Base-by-base conservation (phyloP, 176 grass and related monocot genomes). In the Musa itinerans region DNA sequence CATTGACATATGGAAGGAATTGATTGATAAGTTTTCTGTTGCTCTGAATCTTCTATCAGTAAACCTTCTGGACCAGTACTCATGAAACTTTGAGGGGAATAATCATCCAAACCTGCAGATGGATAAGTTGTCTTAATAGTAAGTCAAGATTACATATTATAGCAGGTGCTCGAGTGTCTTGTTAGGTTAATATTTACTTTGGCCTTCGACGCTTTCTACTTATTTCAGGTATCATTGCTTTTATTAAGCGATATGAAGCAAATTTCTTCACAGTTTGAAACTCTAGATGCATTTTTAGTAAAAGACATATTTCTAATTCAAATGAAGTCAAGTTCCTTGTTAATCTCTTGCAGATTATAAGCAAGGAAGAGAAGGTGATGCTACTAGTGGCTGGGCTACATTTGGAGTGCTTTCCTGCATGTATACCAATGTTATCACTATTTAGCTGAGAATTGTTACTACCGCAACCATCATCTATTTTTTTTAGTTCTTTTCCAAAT, bases 371-470 rank as follows among this genome's bases (percentile, higher is more conserved):
- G 86, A 82, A 71, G 69, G 68, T 76, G 74, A 91, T 84, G 53
- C 80, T 43, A 78, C 85, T 74, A 83, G 80, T 85, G 88, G 90
- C 52, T 97, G 90, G 94, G 94, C 82, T 48, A 89, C 75, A 67
- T 93, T 93, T 78, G 94, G 94, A 78, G 78, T 97, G 55, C 7
- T 93, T 77, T 91, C 80, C 77, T 93, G 90, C 90, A 77, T 97
- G 94, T 97, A 93, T 62, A 83, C 77, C 4, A 26, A 9, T 10
- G 11, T 10, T 48, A n/a, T 80, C 54, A 26, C 76, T 61, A 81
- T 22, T 81, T 77, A 3, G 51, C 68, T 65, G n/a, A 11, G 21
- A 49, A 70, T 70, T 70, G 15, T 20, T 70, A 19, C 14, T 17
- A 11, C 50, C 20, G 26, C 26, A 27, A 27, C 26, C 26, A 76